Evolutionary conservation across 208 protist species (phyloP).

Genomic region (Angomonas deanei): DNA sequence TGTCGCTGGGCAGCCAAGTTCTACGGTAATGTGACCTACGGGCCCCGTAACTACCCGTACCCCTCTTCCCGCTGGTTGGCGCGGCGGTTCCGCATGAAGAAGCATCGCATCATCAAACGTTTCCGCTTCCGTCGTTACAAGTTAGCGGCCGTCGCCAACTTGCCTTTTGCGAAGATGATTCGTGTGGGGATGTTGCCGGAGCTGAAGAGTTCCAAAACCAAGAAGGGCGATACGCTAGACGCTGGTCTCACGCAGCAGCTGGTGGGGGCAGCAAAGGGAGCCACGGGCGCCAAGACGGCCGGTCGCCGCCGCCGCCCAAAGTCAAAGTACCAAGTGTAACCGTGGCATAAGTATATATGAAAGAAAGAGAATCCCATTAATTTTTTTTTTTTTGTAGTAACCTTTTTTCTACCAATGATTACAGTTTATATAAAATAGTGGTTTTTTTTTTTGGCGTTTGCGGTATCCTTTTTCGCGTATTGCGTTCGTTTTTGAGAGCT

Average conservation of each 20-base stretch:
- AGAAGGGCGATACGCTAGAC: slow-evolving; percentile 76
- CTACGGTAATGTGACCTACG: slow-evolving; percentile 83
- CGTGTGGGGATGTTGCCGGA: slow-evolving; percentile 90
- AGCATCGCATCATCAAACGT: slow-evolving; percentile 84
- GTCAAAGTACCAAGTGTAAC: slow-evolving; percentile 88
- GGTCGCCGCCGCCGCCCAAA: slow-evolving; percentile 69
- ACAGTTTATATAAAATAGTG: too few relatives aligned
- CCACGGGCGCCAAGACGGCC: slow-evolving; percentile 36
- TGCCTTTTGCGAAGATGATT: slow-evolving; percentile 89
- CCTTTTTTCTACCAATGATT: not conserved
- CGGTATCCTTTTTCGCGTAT: too few relatives aligned
- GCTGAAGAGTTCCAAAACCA: slow-evolving; percentile 86
- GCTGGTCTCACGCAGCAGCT: slow-evolving; percentile 61
- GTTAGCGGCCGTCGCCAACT: slow-evolving; percentile 81
- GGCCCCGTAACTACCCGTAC: slow-evolving; percentile 83
- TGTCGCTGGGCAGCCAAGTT: slow-evolving; percentile 82
- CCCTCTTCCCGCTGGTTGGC: slow-evolving; percentile 80
- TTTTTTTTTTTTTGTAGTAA: slow-evolving; percentile 11
- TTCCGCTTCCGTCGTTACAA: slow-evolving; percentile 90
- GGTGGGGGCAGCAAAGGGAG: slow-evolving; percentile 37
- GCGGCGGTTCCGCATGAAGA: slow-evolving; percentile 88
- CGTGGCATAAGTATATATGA: not conserved
- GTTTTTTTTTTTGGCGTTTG: too few relatives aligned
- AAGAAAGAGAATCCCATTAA: slow-evolving; percentile 3
- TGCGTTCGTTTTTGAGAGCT: too few relatives aligned